Conservation (phyloP, 352 stramenopile genomes). For the Labyrinthula sp. region DNA sequence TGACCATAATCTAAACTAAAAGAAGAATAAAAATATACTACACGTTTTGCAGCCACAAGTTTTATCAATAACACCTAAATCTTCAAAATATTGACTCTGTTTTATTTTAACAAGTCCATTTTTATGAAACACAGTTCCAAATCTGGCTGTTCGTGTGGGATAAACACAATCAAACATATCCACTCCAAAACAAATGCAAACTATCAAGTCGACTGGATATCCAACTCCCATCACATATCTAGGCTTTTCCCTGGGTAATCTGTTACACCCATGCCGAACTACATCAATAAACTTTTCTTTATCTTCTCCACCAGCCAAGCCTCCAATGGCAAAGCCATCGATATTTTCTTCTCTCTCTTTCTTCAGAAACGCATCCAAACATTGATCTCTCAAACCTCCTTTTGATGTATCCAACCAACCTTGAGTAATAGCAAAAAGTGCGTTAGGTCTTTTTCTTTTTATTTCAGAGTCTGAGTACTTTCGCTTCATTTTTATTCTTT, state of each 20-base stretch:
- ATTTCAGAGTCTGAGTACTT: slow-evolving; percentile 20
- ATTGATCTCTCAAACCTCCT: slow-evolving; percentile 71
- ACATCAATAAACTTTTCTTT: slow-evolving; percentile 81
- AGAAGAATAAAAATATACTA: slow-evolving; percentile 21
- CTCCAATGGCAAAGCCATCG: slow-evolving; percentile 81
- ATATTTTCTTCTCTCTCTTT: slow-evolving; percentile 55
- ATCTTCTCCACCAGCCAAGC: slow-evolving; percentile 59
- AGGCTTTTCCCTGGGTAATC: slow-evolving; percentile 70
- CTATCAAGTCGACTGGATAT: slow-evolving; percentile 84
- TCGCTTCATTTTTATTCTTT: too few relatives aligned
- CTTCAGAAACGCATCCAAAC: slow-evolving; percentile 59
- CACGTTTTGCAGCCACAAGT: slow-evolving; percentile 49
- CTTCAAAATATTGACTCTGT: slow-evolving; percentile 39
- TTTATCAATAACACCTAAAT: slow-evolving; percentile 45
- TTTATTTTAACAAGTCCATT: slow-evolving; percentile 51
- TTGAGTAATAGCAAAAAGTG: slow-evolving; percentile 88
- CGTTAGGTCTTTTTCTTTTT: slow-evolving; percentile 48
- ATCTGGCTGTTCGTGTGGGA: slow-evolving; percentile 75
- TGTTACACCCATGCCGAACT: slow-evolving; percentile 40
- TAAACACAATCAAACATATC: slow-evolving; percentile 96
- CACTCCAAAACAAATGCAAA: slow-evolving; percentile 79
- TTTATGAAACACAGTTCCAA: slow-evolving; percentile 69
- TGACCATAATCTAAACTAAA: too few relatives aligned
- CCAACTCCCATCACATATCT: slow-evolving; percentile 93
- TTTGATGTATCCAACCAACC: slow-evolving; percentile 66